A percentile compares a stretch with the other conserved stretches of the same genome.
These are phyloP conservation scores for Hebeloma cylindrosporum DNA, from an alignment of 768 basidiomycete genomes.

Conservation along the genomic window DNA sequence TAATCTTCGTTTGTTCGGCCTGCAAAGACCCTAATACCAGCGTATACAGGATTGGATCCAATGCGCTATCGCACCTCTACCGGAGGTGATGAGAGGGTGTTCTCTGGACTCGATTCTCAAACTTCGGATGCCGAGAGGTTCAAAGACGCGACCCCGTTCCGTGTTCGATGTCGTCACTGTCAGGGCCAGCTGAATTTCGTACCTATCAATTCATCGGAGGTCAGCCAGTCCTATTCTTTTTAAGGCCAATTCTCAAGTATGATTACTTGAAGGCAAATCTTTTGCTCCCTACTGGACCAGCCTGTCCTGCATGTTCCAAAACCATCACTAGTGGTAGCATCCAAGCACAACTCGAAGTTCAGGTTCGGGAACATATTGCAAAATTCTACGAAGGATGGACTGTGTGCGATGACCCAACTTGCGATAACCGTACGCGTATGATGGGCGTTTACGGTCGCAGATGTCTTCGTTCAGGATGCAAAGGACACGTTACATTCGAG, in stretches of 20 bases:
- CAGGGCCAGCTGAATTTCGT: slow-evolving; percentile 55
- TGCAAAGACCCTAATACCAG: slow-evolving; percentile 20
- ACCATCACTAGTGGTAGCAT: slow-evolving; percentile 59
- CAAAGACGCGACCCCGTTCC: slow-evolving; percentile 69
- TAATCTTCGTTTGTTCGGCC: background rate
- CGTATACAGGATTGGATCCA: slow-evolving; percentile 43
- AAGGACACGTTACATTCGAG: slow-evolving; percentile 71
- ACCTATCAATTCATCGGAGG: slow-evolving; percentile 60
- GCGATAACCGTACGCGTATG: slow-evolving; percentile 82
- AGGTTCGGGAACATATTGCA: slow-evolving; percentile 74
- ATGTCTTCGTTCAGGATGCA: slow-evolving; percentile 72
- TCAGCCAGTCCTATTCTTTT: slow-evolving; percentile 26
- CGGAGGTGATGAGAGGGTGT: slow-evolving; percentile 59
- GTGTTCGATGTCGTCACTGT: slow-evolving; percentile 78
- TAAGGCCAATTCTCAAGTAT: background rate
- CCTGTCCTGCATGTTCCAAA: slow-evolving; percentile 67
- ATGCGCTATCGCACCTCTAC: slow-evolving; percentile 32
- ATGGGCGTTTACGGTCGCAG: slow-evolving; percentile 90
- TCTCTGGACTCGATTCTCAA: slow-evolving; percentile 85
- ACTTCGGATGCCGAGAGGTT: slow-evolving; percentile 87
- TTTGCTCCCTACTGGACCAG: slow-evolving; percentile 60
- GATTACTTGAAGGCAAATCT: slow-evolving; percentile 54
- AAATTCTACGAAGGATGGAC: slow-evolving; percentile 91
- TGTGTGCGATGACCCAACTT: slow-evolving; percentile 83
- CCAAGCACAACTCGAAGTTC: slow-evolving; percentile 81